A percentile compares a stretch with the other conserved stretches of the same genome.
Conservation (phyloP, 2,329 filamentous ascomycete genomes). For the Mariannaea sp. region DNA sequence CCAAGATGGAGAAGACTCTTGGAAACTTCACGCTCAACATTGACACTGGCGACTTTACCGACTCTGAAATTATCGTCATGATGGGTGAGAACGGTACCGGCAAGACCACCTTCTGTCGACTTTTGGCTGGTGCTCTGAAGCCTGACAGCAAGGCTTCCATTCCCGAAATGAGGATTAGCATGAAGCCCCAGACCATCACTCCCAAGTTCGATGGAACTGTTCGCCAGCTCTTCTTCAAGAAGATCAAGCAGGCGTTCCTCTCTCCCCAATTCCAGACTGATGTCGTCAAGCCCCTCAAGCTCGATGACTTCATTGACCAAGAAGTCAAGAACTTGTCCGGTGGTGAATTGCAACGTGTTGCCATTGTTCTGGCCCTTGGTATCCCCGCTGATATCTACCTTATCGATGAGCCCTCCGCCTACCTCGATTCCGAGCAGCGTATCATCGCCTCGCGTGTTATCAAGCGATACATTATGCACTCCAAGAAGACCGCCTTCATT, state of each 20-base stretch:
- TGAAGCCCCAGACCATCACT: constrained; percentile 99
- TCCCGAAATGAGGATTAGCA: constrained; percentile 94
- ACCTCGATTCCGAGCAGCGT: constrained; percentile 98
- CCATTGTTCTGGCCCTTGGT: constrained; percentile 95
- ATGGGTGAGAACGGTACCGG: constrained; percentile 99
- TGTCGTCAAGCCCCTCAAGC: constrained; percentile 98
- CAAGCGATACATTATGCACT: constrained; percentile 99
- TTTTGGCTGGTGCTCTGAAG: constrained; percentile 91
- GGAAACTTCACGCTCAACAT: constrained; percentile 85
- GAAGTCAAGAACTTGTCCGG: constrained; percentile 99
- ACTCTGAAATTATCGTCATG: constrained; percentile 99
- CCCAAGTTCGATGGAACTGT: constrained; percentile 98
- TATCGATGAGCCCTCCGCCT: constrained; percentile 96
- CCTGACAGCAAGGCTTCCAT: constrained; percentile 80
- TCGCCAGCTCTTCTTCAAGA: constrained; percentile 98
- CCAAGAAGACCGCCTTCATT: constrained; percentile 98
- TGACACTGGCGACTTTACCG: constrained; percentile 85
- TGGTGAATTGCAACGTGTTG: constrained; percentile 99
- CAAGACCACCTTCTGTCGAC: constrained; percentile 98
- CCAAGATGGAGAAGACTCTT: constrained; percentile 89
- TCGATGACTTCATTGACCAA: constrained; percentile 99
- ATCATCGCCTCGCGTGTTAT: constrained; percentile 97
- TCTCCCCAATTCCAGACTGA: constrained; percentile 99
- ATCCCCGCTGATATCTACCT: constrained; percentile 97
- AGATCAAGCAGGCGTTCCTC: constrained; percentile 96